These are phyloP conservation scores for Pyrenula massariospora DNA, from an alignment of 495 filamentous ascomycete species.

Conservation along the genomic window DNA sequence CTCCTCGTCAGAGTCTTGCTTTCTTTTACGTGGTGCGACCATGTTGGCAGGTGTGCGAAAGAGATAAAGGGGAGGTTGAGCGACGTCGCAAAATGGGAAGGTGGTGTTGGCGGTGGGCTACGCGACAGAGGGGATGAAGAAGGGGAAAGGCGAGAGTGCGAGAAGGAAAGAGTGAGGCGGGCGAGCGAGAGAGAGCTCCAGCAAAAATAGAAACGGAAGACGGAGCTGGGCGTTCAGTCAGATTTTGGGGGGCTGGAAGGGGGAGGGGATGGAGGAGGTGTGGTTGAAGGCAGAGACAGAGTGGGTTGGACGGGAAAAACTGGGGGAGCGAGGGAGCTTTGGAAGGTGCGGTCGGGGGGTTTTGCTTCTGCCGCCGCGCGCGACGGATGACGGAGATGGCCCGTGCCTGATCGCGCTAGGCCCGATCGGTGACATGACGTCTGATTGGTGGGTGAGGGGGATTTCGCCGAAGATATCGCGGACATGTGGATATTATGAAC, in stretches of 20 bases:
- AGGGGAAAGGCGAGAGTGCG: neutral
- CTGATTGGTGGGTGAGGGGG: too few relatives aligned
- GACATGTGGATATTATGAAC: too few relatives aligned
- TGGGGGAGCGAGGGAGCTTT: neutral
- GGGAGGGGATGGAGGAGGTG: neutral
- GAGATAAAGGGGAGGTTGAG: neutral
- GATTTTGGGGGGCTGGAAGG: neutral
- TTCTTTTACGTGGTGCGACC: conserved; percentile 57
- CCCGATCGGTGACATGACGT: too few relatives aligned
- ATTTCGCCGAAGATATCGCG: too few relatives aligned
- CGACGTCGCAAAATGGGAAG: too few relatives aligned
- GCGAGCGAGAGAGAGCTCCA: neutral
- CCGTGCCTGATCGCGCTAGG: too few relatives aligned
- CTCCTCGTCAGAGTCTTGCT: conserved; percentile 48
- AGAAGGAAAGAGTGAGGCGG: neutral
- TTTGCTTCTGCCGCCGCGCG: too few relatives aligned
- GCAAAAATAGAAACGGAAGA: neutral
- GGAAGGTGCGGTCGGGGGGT: conserved; percentile 1
- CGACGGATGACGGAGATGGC: too few relatives aligned
- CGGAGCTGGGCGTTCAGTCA: neutral
- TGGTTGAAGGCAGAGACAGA: neutral
- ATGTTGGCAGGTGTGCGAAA: conserved; percentile 4
- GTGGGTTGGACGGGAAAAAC: conserved; percentile 1
- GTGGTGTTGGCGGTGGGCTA: neutral
- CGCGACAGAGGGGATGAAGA: neutral